phyloP scores from a whole-genome alignment of 163 green algal species.

The Chlamydomonas reinhardtii region DNA sequence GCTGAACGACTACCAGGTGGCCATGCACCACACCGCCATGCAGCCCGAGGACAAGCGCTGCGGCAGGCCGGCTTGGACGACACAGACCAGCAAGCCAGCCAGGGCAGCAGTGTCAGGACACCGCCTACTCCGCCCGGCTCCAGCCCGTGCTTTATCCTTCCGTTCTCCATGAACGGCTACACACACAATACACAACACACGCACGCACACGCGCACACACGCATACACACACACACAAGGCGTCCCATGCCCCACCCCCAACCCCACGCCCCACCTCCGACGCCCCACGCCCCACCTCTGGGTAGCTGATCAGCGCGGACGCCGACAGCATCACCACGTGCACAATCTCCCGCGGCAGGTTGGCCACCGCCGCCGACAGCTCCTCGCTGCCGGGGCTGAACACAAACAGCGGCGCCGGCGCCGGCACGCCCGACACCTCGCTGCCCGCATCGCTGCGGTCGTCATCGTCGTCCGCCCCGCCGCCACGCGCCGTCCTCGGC shows the following conservation, averaged over 20 bases:
- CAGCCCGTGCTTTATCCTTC: too few species aligned
- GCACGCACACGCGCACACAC: too few species aligned
- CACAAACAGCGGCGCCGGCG: conserved; percentile 17
- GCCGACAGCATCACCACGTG: conserved; percentile 37
- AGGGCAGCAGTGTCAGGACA: too few species aligned
- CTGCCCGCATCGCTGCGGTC: not conserved
- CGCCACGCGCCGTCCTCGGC: not conserved
- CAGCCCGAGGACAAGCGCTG: too few species aligned
- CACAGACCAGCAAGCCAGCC: too few species aligned
- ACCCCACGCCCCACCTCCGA: too few species aligned
- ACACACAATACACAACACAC: too few species aligned
- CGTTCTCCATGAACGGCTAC: too few species aligned
- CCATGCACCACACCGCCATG: conserved; percentile 38
- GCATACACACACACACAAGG: too few species aligned
- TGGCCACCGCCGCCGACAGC: conserved; percentile 24
- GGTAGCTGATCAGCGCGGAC: conserved; percentile 20
- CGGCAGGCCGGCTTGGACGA: too few species aligned
- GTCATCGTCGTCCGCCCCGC: not conserved
- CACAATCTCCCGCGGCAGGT: conserved; percentile 42
- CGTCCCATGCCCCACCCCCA: too few species aligned
- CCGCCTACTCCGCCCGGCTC: too few species aligned
- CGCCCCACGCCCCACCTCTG: conserved; percentile 31
- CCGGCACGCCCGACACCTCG: not conserved
- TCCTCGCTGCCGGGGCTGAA: conserved; percentile 19
- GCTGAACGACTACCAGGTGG: conserved; percentile 32